Percentiles rank a stretch among this genome's conserved stretches.
These are phyloP conservation scores for Coleophoma cylindrospora DNA, from an alignment of 2,329 filamentous ascomycete genomes.

Conservation along the genomic window DNA sequence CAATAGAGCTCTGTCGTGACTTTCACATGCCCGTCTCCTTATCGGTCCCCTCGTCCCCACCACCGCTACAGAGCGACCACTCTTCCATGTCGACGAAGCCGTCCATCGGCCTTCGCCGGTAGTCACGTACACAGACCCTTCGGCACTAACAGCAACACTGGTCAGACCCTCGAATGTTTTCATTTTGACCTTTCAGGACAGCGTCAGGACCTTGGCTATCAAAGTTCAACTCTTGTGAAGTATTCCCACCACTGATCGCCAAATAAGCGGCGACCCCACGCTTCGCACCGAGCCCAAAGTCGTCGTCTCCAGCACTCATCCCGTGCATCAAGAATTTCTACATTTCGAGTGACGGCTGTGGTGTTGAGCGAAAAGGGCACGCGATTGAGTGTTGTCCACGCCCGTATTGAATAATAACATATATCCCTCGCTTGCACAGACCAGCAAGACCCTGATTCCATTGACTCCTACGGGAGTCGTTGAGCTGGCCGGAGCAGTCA, in stretches of 20 bases:
- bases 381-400: neutral
- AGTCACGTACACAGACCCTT: neutral
- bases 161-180: neutral
- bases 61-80: neutral
- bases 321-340: neutral
- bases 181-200: neutral
- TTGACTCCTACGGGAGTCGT: neutral
- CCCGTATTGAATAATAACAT: neutral
- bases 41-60: too few species aligned
- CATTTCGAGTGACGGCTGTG: neutral
- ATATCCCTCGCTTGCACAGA: neutral
- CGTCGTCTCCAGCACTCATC: neutral
- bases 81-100: too few species aligned
- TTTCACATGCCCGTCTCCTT: too few species aligned
- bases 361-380: neutral
- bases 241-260: neutral
- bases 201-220: neutral
- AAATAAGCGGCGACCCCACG: neutral
- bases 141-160: neutral
- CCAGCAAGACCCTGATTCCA: neutral
- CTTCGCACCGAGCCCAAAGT: neutral
- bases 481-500: neutral
- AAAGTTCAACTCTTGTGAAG: neutral
- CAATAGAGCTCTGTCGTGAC: too few species aligned
- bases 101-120: too few species aligned